These are phyloP conservation scores for Carex parvula DNA, from an alignment of 176 grass and related monocot species.

Conservation along the genomic window DNA sequence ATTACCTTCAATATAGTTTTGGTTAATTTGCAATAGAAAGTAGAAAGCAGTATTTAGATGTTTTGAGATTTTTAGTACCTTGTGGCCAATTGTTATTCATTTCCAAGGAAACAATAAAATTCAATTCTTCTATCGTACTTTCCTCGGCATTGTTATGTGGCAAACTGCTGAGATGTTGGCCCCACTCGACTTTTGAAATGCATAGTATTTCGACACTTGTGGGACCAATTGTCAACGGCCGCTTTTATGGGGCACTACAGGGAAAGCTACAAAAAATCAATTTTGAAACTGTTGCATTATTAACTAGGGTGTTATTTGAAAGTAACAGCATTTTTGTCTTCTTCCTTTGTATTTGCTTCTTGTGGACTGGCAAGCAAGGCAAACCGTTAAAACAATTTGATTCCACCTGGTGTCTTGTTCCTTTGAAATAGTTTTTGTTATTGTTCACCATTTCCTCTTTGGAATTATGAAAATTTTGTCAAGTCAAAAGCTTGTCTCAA, in stretches of 20 bases:
- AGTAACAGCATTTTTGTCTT: neutral
- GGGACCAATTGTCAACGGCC: neutral
- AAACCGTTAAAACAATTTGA: neutral
- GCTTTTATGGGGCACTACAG: neutral
- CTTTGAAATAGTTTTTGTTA: neutral
- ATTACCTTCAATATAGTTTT: neutral
- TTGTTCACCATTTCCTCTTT: neutral
- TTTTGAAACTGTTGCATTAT: constrained; percentile 1
- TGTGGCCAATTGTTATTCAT: neutral
- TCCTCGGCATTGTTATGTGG: neutral
- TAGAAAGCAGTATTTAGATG: neutral
- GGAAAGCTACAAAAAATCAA: neutral
- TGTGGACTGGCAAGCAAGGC: neutral
- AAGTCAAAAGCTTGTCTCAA: neutral
- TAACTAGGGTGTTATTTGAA: neutral
- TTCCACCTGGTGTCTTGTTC: neutral
- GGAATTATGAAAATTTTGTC: neutral
- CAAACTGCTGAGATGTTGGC: neutral
- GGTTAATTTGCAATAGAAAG: constrained; percentile 3
- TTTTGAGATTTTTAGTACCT: neutral
- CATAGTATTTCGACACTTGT: constrained; percentile 11
- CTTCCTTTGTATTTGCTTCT: neutral
- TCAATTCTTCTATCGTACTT: neutral
- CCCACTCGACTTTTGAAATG: neutral
- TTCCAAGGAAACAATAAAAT: neutral